Conservation (phyloP, 2,329 filamentous ascomycete species). For the Alternaria panax region DNA sequence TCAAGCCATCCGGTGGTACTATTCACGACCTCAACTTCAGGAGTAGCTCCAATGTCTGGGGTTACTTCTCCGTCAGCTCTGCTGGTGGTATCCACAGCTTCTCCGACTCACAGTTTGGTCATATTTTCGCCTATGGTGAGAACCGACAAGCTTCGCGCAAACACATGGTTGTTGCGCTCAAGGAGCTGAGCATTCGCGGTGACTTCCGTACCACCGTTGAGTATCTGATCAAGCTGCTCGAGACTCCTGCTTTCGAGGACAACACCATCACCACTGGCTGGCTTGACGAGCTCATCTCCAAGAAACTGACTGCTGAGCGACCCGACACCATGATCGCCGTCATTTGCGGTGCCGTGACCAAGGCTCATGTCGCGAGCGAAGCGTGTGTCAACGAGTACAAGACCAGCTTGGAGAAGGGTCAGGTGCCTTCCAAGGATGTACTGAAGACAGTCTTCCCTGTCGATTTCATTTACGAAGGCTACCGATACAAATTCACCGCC, state of each 20-base stretch:
- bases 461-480: constrained; percentile 98
- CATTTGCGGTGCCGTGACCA: constrained; percentile 91
- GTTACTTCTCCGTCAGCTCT: constrained; percentile 98
- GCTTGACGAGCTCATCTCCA: constrained; percentile 98
- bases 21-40: constrained; percentile 99
- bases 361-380: constrained; percentile 94
- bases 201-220: constrained; percentile 99
- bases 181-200: constrained; percentile 98
- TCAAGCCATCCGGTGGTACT: constrained; percentile 98
- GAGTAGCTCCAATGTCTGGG: constrained; percentile 98
- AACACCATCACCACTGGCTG: constrained; percentile 99
- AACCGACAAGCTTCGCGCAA: constrained; percentile 95
- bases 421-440: constrained; percentile 95
- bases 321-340: constrained; percentile 94
- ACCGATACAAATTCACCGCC: constrained; percentile 96
- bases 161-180: constrained; percentile 98
- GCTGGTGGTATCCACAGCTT: constrained; percentile 98
- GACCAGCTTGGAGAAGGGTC: constrained; percentile 90
- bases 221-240: constrained; percentile 97
- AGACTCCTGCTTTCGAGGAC: constrained; percentile 97
- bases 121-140: constrained; percentile 99
- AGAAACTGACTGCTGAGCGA: constrained; percentile 94
- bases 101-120: constrained; percentile 98
- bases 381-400: constrained; percentile 86
- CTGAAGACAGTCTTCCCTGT: constrained; percentile 97